phyloP scores from a whole-genome alignment of 352 stramenopile species.

The Phytopythium oedochilum region DNA sequence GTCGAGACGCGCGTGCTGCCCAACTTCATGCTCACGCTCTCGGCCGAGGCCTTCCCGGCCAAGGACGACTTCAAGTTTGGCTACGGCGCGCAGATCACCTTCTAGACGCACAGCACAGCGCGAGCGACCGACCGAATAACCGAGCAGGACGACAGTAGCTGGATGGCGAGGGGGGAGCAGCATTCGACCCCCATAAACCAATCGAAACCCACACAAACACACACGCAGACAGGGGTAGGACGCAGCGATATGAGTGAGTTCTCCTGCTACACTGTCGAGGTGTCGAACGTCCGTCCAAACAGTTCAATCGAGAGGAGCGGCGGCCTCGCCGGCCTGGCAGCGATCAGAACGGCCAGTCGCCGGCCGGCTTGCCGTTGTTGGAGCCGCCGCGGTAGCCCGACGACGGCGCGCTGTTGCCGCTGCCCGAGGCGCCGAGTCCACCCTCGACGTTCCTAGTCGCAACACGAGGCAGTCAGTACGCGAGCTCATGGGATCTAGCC shows the following conservation, averaged over 20 bases:
- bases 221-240: not conserved
- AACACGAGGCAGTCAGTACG: constrained; percentile 1
- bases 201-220: not conserved
- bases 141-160: constrained; percentile 15
- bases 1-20: constrained; percentile 82
- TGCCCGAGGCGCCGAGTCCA: constrained; percentile 16
- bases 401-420: constrained; percentile 20
- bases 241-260: too few species aligned
- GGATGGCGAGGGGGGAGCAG: constrained; percentile 10
- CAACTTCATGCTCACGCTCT: constrained; percentile 84
- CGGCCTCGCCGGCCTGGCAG: too few species aligned
- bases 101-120: constrained; percentile 44
- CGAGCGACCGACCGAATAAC: constrained; percentile 15
- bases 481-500: not conserved
- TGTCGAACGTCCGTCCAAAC: too few species aligned
- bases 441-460: constrained; percentile 42
- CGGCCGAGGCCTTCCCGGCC: constrained; percentile 75
- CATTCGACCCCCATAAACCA: not conserved
- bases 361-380: constrained; percentile 40
- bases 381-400: constrained; percentile 24
- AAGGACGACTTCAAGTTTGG: constrained; percentile 91
- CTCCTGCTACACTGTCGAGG: too few species aligned
- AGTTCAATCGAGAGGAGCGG: too few species aligned
- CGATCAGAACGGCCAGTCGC: constrained; percentile 83
- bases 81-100: constrained; percentile 87